Evolutionary conservation across 2,329 filamentous ascomycete species (phyloP).

Genomic region (Dactylellina leptospora): DNA sequence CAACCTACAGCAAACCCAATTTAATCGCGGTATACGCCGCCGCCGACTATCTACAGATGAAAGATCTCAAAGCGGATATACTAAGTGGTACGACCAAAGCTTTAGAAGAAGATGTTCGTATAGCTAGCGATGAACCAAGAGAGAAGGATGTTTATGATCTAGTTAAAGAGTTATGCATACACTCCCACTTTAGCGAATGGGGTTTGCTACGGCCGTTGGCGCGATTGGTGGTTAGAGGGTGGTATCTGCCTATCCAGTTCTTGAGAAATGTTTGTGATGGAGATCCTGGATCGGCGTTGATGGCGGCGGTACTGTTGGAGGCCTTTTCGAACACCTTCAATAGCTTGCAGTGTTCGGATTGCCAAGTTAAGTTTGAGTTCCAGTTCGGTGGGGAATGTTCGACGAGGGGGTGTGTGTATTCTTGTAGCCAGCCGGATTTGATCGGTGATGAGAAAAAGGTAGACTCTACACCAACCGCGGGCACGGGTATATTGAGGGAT

Average conservation of each 20-base stretch:
- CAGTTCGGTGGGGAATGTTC: too few relatives aligned
- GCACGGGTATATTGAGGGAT: too few relatives aligned
- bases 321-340: neutral
- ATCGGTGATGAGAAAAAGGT: too few relatives aligned
- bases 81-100: neutral
- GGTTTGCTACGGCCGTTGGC: neutral
- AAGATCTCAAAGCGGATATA: neutral
- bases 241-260: too few relatives aligned
- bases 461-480: too few relatives aligned
- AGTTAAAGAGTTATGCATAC: neutral
- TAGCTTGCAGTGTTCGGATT: neutral
- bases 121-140: too few relatives aligned
- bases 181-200: neutral
- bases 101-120: too few relatives aligned
- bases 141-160: neutral
- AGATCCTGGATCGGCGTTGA: neutral
- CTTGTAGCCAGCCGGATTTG: too few relatives aligned
- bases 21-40: neutral
- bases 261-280: too few relatives aligned
- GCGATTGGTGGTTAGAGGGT: too few relatives aligned
- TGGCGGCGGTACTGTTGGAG: neutral
- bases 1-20: neutral
- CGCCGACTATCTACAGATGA: constrained; percentile 8
- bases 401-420: too few relatives aligned
- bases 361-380: neutral